phyloP scores from a whole-genome alignment of 352 stramenopile genomes.

The Pythium pyrilobum region DNA sequence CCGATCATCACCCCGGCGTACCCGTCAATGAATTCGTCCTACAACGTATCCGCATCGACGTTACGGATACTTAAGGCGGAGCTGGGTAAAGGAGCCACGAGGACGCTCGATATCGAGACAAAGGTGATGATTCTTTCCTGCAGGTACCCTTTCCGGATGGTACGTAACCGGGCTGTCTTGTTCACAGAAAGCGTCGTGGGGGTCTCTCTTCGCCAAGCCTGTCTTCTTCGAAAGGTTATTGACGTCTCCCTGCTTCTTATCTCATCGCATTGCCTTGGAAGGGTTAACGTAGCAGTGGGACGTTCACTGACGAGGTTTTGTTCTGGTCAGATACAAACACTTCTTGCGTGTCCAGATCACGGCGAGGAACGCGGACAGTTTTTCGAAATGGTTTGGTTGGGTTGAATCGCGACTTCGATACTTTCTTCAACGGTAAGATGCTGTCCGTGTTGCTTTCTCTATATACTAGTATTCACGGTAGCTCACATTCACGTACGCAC shows the following conservation, averaged over 20 bases:
- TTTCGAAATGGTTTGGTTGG: slow-evolving; percentile 82
- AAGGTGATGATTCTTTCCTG: slow-evolving; percentile 36
- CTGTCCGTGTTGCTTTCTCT: neutral
- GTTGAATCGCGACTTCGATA: slow-evolving; percentile 81
- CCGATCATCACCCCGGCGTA: slow-evolving; percentile 99
- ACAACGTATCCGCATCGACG: slow-evolving; percentile 94
- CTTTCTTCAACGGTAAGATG: slow-evolving; percentile 63
- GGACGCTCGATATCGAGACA: slow-evolving; percentile 76
- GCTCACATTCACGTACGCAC: neutral
- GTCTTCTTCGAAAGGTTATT: slow-evolving; percentile 74
- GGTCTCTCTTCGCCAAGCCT: slow-evolving; percentile 66
- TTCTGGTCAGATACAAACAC: slow-evolving; percentile 52
- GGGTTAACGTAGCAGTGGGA: neutral
- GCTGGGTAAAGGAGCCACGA: slow-evolving; percentile 56
- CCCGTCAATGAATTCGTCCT: slow-evolving; percentile 97
- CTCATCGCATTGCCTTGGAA: neutral
- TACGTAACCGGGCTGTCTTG: slow-evolving; percentile 2
- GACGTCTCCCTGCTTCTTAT: neutral
- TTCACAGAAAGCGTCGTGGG: slow-evolving; percentile 66
- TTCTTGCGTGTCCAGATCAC: slow-evolving; percentile 80
- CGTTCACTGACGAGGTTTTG: neutral
- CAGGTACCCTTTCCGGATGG: neutral
- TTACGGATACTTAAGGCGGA: slow-evolving; percentile 90
- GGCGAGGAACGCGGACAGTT: slow-evolving; percentile 39
- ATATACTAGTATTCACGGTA: neutral